Conservation (phyloP, 1,284 basidiomycete species). For the Trametes versicolor region DNA sequence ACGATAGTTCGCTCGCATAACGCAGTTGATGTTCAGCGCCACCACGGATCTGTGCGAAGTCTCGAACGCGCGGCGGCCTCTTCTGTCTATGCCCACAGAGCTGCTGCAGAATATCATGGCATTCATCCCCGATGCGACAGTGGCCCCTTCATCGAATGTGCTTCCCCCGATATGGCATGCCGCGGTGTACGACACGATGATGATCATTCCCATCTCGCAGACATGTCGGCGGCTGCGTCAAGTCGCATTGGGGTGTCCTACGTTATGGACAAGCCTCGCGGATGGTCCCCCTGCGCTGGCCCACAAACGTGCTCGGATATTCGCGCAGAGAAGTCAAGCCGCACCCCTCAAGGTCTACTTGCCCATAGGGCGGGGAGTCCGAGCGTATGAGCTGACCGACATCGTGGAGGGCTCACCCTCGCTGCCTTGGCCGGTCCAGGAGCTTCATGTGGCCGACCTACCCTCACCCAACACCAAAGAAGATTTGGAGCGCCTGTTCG, state of each 20-base stretch:
- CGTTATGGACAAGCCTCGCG: slow-evolving; percentile 15
- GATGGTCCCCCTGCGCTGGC: background rate
- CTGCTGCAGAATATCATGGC: background rate
- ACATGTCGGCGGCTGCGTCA: slow-evolving; percentile 18
- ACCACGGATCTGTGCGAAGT: background rate
- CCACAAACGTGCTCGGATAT: background rate
- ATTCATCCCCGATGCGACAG: background rate
- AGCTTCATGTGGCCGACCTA: background rate
- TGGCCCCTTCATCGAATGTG: background rate
- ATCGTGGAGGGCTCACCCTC: background rate
- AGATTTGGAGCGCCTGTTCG: background rate
- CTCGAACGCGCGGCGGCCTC: background rate
- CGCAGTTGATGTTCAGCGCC: background rate
- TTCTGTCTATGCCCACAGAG: background rate
- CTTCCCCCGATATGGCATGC: background rate
- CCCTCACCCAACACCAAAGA: background rate
- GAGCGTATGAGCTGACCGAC: background rate
- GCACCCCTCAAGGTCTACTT: background rate
- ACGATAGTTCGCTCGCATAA: background rate
- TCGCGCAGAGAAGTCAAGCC: background rate
- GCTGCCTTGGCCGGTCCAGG: background rate
- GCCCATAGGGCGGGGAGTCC: background rate
- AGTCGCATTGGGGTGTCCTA: slow-evolving; percentile 3
- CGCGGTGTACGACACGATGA: slow-evolving; percentile 1
- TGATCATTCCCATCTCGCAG: slow-evolving; percentile 14